phyloP scores from a whole-genome alignment of 768 basidiomycete genomes.

The Suillus alpinus region DNA sequence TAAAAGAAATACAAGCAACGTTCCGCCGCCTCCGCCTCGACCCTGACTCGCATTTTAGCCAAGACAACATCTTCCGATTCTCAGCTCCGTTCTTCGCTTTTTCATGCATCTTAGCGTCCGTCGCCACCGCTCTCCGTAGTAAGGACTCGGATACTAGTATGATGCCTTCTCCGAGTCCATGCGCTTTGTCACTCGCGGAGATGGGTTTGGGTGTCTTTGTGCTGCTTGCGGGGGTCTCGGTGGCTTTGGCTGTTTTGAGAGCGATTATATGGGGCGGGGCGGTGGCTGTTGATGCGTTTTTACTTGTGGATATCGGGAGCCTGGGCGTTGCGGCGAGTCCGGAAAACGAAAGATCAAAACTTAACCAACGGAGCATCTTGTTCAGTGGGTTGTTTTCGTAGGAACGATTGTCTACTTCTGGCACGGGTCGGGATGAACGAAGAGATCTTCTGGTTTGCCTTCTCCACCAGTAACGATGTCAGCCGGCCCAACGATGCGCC shows the following conservation, averaged over 20 bases:
- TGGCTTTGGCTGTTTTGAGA: conserved; percentile 3
- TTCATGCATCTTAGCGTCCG: conserved; percentile 1
- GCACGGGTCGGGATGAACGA: background rate
- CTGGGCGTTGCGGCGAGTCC: background rate
- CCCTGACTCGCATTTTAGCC: conserved; percentile 5
- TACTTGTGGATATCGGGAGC: background rate
- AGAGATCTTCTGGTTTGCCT: background rate
- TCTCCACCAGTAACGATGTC: background rate
- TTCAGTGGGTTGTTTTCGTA: conserved; percentile 5
- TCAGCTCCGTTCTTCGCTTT: conserved; percentile 8
- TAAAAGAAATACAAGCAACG: conserved; percentile 4
- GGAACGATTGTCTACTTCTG: background rate
- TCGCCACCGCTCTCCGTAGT: conserved; percentile 4
- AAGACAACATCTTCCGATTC: conserved; percentile 3
- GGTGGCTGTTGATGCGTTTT: background rate
- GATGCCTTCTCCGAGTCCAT: background rate
- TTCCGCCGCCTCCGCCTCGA: conserved; percentile 4
- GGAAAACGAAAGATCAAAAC: background rate
- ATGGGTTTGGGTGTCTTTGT: background rate
- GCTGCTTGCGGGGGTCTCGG: background rate
- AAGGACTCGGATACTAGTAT: background rate
- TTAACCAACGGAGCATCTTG: conserved; percentile 1
- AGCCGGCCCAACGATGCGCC: background rate
- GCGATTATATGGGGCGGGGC: conserved; percentile 4
- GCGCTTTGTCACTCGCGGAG: background rate